Conservation (phyloP, 2,329 filamentous ascomycete species). For the Arachnopeziza araneosa region DNA sequence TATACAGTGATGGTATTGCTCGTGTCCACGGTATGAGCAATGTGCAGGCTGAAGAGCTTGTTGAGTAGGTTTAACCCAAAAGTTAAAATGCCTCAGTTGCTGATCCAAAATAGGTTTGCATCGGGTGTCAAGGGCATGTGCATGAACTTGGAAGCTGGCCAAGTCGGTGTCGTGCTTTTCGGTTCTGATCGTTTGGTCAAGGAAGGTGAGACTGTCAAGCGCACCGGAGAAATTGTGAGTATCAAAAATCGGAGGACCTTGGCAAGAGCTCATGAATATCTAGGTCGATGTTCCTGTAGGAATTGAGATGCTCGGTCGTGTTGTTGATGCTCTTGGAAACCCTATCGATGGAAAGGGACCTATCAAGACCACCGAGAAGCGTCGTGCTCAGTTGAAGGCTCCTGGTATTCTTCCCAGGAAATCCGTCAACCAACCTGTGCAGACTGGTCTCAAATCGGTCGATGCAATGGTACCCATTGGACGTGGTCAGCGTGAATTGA, state of each 20-base stretch:
- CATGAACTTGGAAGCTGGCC: conserved; percentile 99
- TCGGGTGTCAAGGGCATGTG: conserved; percentile 99
- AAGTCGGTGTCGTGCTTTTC: conserved; percentile 99
- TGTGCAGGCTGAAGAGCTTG: conserved; percentile 99
- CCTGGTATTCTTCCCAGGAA: conserved; percentile 95
- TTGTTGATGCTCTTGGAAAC: conserved; percentile 97
- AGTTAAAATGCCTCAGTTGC: conserved; percentile 12
- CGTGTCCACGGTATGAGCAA: conserved; percentile 99
- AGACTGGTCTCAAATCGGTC: conserved; percentile 98
- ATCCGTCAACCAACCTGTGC: conserved; percentile 97
- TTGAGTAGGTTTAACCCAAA: conserved; percentile 69
- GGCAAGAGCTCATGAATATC: conserved; percentile 14
- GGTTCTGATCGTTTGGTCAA: conserved; percentile 99
- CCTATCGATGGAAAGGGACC: conserved; percentile 99
- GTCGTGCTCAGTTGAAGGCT: conserved; percentile 98
- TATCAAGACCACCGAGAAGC: conserved; percentile 83
- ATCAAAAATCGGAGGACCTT: conserved; percentile 33
- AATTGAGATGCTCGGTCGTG: conserved; percentile 88
- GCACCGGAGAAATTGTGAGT: conserved; percentile 98
- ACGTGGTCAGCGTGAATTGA: conserved; percentile 99
- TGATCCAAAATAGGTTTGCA: conserved; percentile 66
- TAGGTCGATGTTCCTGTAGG: conserved; percentile 97
- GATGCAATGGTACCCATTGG: conserved; percentile 99
- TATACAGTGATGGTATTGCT: conserved; percentile 95
- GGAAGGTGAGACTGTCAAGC: conserved; percentile 99